Evolutionary conservation across 176 grass and related monocot genomes (phyloP), one percentile per base, ranked within the genome.

Genomic region (Melocanna baccifera): DNA sequence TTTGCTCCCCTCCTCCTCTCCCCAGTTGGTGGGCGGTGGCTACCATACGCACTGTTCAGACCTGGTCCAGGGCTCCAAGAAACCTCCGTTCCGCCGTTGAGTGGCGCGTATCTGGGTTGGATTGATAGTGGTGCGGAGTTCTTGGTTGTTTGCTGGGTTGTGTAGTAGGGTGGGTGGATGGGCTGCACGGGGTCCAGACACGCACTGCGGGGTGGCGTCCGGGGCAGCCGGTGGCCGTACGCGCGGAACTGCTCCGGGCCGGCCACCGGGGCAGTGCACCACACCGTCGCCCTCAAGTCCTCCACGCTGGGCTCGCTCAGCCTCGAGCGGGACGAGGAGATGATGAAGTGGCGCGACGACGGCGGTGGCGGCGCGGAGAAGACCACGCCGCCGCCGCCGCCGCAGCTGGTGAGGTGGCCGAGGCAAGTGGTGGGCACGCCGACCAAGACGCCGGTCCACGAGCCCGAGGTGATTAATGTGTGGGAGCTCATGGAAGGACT

Each of bases 401-500:
- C 37, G n/a, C 88, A 88, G 80, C 41, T 79, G 13, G 71, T 86
- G 51, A 85, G 69, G 89, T 77, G 73, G 73, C 87, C 87, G 45
- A 84, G 57, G 56, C 91, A 88, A 26, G 43, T 83, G 89, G 52
- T 84, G 1, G 80, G 75, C 14, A 89, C 91, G n/a, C 96, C 88
- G 12, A 85, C 80, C 81, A 88, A 91, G 84, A 86, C 97, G 5
- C 89, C 87, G 12, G 65, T 52, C 10, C 75, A 80, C 45, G 93
- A 96, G 57, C 93, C 91, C 1, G 93, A 99, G 86, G 81, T 94
- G 62, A 99, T 99, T 74, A 96, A 96, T 46, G 93, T 94, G 29
- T 99, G 91, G 97, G 97, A 99, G 81, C 93, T 99, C 88, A 99
- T 99, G 97, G 93, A 88, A 64, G 93, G 97, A 16, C 92, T 99